A percentile compares a stretch with the other conserved stretches of the same genome.
Conservation (phyloP, 768 basidiomycete genomes). For the Termitomyces sp. region DNA sequence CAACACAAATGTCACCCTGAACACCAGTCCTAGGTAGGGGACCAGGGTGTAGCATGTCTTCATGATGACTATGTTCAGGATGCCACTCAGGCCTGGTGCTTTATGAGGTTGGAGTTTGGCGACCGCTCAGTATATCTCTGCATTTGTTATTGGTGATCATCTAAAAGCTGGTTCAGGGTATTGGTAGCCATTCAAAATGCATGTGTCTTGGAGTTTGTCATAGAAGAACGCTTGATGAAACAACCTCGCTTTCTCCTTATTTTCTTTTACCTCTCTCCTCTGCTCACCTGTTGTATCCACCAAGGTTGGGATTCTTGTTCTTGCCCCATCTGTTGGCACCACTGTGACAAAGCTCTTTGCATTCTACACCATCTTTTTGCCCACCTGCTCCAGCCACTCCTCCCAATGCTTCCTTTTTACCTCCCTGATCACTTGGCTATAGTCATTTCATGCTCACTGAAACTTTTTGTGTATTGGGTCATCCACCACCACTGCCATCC, state of each 20-base stretch:
- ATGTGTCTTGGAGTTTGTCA: not conserved
- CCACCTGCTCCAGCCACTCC: slow-evolving; percentile 22
- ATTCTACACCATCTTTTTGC: slow-evolving; percentile 19
- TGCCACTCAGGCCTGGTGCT: slow-evolving; percentile 19
- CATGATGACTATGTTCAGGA: slow-evolving; percentile 28
- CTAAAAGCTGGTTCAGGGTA: slow-evolving; percentile 17
- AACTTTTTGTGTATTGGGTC: slow-evolving; percentile 21
- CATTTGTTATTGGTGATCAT: slow-evolving; percentile 17
- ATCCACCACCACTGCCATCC: not conserved
- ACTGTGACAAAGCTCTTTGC: slow-evolving; percentile 19
- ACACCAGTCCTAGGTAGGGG: slow-evolving; percentile 23
- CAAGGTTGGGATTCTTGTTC: slow-evolving; percentile 23
- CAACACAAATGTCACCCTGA: slow-evolving; percentile 21
- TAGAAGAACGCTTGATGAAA: slow-evolving; percentile 28
- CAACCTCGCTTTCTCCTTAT: slow-evolving; percentile 19
- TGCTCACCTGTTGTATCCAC: not conserved
- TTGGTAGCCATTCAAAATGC: slow-evolving; percentile 7
- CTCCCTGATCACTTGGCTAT: slow-evolving; percentile 4
- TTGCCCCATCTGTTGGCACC: slow-evolving; percentile 21
- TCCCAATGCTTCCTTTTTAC: slow-evolving; percentile 25
- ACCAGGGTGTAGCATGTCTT: slow-evolving; percentile 19
- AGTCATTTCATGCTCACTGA: not conserved
- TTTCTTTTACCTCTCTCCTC: slow-evolving; percentile 9
- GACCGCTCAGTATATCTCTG: slow-evolving; percentile 22
- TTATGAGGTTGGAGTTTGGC: slow-evolving; percentile 29